phyloP scores from a whole-genome alignment of 2,329 filamentous ascomycete species.

The Penicillium aurantiogriseum region DNA sequence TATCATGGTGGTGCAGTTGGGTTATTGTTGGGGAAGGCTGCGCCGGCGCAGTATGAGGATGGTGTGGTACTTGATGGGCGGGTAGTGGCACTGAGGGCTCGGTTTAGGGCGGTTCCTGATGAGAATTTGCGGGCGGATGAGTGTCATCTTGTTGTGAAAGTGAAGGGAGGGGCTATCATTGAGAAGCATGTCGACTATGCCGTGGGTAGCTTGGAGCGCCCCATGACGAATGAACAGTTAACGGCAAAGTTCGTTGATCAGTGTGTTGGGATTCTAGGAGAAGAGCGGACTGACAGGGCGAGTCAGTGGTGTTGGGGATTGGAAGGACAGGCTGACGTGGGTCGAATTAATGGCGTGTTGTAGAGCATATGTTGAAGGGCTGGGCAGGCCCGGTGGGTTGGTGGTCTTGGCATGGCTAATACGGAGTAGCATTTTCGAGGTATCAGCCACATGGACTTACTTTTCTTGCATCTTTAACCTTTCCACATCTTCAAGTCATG shows the following conservation, averaged over 20 bases:
- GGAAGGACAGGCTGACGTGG: conserved; percentile 11
- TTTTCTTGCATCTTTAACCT: too few species aligned
- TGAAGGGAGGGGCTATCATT: conserved; percentile 34
- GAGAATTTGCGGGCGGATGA: conserved; percentile 45
- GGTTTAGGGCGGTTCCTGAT: conserved; percentile 47
- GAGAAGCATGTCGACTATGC: conserved; percentile 52
- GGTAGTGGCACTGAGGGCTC: conserved; percentile 47
- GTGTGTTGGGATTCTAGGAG: conserved; percentile 43
- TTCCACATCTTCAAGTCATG: too few species aligned
- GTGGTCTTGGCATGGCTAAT: too few species aligned
- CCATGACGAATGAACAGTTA: conserved; percentile 48
- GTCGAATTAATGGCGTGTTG: conserved; percentile 3
- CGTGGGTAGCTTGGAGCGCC: conserved; percentile 51
- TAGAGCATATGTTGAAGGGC: neutral
- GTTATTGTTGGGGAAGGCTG: conserved; percentile 52
- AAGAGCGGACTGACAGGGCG: conserved; percentile 34
- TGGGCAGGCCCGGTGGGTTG: too few species aligned
- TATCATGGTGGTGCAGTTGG: conserved; percentile 55
- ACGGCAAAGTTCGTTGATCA: conserved; percentile 53
- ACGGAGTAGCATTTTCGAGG: too few species aligned
- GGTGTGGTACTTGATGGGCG: conserved; percentile 44
- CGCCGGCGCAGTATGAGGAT: conserved; percentile 53
- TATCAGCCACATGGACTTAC: too few species aligned
- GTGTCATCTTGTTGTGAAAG: conserved; percentile 38
- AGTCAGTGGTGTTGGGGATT: conserved; percentile 35